phyloP scores from a whole-genome alignment of 2,329 filamentous ascomycete species.

The Triangularia setosa region DNA sequence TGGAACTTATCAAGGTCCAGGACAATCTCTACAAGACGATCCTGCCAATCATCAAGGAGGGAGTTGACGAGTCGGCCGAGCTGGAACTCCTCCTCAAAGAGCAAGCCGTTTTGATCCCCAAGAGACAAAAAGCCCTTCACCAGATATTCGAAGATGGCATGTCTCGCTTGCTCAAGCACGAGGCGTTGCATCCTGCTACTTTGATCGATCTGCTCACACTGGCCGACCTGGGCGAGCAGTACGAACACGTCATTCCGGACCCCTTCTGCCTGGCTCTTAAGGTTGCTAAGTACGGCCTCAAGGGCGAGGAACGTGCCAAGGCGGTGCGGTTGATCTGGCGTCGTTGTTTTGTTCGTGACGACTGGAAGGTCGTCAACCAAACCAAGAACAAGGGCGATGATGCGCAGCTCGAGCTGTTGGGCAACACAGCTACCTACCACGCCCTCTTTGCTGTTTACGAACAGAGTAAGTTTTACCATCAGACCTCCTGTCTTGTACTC shows the following conservation, averaged over 20 bases:
- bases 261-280: slow-evolving; percentile 75
- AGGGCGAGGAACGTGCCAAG: slow-evolving; percentile 54
- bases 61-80: slow-evolving; percentile 76
- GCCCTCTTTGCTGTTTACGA: slow-evolving; percentile 63
- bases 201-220: slow-evolving; percentile 78
- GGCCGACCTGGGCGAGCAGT: slow-evolving; percentile 49
- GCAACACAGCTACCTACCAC: slow-evolving; percentile 63
- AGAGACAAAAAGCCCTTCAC: slow-evolving; percentile 62
- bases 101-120: slow-evolving; percentile 53
- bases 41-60: slow-evolving; percentile 60
- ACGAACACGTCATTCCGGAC: slow-evolving; percentile 51
- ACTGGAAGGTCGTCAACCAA: slow-evolving; percentile 78
- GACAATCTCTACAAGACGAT: slow-evolving; percentile 71
- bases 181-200: slow-evolving; percentile 62
- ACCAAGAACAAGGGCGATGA: slow-evolving; percentile 70
- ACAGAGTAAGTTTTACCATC: slow-evolving; percentile 50
- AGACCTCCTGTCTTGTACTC: background rate
- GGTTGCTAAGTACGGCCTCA: slow-evolving; percentile 53
- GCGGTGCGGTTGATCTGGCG: slow-evolving; percentile 73
- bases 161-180: slow-evolving; percentile 64
- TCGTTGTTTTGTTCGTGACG: slow-evolving; percentile 74
- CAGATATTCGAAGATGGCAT: slow-evolving; percentile 70
- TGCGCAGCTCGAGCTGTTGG: slow-evolving; percentile 59
- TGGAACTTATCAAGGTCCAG: slow-evolving; percentile 73
- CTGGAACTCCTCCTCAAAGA: slow-evolving; percentile 70